Percentiles rank a stretch among this genome's conserved stretches.
Conservation (phyloP, 2,329 filamentous ascomycete species). For the Phaeosphaeria sp. region DNA sequence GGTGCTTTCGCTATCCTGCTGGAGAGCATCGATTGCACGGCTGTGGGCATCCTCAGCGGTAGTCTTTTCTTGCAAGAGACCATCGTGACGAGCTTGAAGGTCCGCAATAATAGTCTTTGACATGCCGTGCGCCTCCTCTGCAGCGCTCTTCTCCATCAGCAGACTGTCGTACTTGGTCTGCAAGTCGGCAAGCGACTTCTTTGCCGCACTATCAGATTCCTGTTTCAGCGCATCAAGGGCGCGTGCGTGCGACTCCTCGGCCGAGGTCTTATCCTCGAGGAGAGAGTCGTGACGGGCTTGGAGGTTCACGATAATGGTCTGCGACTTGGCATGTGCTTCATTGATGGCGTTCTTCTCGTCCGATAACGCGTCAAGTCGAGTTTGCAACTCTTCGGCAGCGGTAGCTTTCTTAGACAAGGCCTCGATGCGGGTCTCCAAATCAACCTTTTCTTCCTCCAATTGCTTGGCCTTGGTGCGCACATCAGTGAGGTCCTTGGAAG, state of each 20-base stretch:
- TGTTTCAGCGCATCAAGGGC: slow-evolving; percentile 39
- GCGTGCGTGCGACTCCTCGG: slow-evolving; percentile 37
- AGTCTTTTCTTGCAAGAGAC: slow-evolving; percentile 36
- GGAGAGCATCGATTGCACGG: slow-evolving; percentile 32
- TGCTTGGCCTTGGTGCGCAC: slow-evolving; percentile 31
- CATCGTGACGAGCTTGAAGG: slow-evolving; percentile 31
- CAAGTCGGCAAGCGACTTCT: slow-evolving; percentile 33
- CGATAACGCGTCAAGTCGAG: slow-evolving; percentile 17
- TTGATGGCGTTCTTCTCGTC: slow-evolving; percentile 28
- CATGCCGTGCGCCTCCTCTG: slow-evolving; percentile 18
- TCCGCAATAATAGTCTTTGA: slow-evolving; percentile 11
- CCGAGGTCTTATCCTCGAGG: slow-evolving; percentile 36
- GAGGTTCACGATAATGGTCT: slow-evolving; percentile 36
- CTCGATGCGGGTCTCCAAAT: slow-evolving; percentile 32
- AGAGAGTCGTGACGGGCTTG: slow-evolving; percentile 38
- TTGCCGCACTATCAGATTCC: slow-evolving; percentile 36
- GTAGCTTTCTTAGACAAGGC: slow-evolving; percentile 20
- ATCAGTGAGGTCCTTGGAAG: slow-evolving; percentile 30
- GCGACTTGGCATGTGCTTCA: slow-evolving; percentile 31
- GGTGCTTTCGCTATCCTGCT: slow-evolving; percentile 29
- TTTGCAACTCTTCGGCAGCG: slow-evolving; percentile 14
- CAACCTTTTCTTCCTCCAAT: slow-evolving; percentile 30
- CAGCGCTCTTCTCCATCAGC: slow-evolving; percentile 25
- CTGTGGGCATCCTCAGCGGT: slow-evolving; percentile 31
- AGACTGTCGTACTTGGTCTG: slow-evolving; percentile 32